These are phyloP conservation scores for Yamadazyma membranifaciens DNA, from an alignment of 1,139 yeast genomes.

Conservation along the genomic window DNA sequence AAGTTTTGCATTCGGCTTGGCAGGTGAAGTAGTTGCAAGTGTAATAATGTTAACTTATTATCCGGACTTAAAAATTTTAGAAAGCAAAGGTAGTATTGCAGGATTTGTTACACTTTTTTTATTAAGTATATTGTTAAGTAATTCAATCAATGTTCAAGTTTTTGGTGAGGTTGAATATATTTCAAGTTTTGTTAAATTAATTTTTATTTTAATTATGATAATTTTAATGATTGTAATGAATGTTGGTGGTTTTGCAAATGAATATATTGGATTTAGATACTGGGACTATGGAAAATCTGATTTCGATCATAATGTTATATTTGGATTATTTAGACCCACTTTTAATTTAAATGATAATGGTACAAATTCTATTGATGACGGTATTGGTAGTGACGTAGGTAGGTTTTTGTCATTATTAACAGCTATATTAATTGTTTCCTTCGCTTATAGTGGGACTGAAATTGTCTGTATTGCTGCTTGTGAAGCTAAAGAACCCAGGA, in stretches of 20 bases:
- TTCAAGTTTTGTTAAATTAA: slow-evolving; percentile 59
- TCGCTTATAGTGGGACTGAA: slow-evolving; percentile 79
- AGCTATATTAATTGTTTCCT: slow-evolving; percentile 64
- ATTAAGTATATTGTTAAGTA: slow-evolving; percentile 47
- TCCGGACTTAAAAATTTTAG: slow-evolving; percentile 48
- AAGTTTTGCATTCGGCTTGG: slow-evolving; percentile 69
- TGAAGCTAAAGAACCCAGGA: slow-evolving; percentile 80
- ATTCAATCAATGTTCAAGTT: slow-evolving; percentile 64
- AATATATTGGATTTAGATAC: slow-evolving; percentile 59
- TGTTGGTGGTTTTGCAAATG: slow-evolving; percentile 47
- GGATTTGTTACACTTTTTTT: slow-evolving; percentile 69
- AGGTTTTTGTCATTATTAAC: slow-evolving; percentile 62
- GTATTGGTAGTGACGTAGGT: slow-evolving; percentile 65
- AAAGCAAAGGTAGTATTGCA: slow-evolving; percentile 47
- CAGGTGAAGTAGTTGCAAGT: slow-evolving; percentile 80
- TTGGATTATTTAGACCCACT: slow-evolving; percentile 73
- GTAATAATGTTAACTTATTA: slow-evolving; percentile 72
- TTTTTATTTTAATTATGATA: slow-evolving; percentile 53
- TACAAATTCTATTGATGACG: slow-evolving; percentile 37
- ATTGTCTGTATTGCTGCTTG: slow-evolving; percentile 84
- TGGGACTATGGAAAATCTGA: slow-evolving; percentile 60
- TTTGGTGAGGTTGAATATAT: slow-evolving; percentile 76
- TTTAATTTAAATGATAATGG: slow-evolving; percentile 60
- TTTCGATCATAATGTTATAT: slow-evolving; percentile 46
- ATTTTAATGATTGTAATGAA: slow-evolving; percentile 66